Conservation (phyloP, 2,329 filamentous ascomycete species). For the Phialophora tarda region DNA sequence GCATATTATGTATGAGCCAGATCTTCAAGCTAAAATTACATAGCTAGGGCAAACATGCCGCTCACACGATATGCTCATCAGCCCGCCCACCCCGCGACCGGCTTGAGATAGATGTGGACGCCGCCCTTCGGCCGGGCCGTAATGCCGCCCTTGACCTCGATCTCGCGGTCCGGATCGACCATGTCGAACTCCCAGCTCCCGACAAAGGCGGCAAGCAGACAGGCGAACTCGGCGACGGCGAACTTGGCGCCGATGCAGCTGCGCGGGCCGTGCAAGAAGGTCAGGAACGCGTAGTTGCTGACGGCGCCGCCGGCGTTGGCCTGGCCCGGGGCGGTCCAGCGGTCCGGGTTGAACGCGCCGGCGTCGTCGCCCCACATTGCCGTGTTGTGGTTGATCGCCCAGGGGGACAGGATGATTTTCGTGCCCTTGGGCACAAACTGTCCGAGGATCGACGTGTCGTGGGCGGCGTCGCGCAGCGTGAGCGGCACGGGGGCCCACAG, state of each 20-base stretch:
- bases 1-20: neutral
- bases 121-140: constrained; percentile 76
- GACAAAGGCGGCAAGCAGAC: constrained; percentile 75
- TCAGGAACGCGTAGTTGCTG: constrained; percentile 74
- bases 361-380: constrained; percentile 79
- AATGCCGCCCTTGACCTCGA: constrained; percentile 71
- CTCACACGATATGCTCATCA: neutral
- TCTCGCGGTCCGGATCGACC: constrained; percentile 65
- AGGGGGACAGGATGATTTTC: constrained; percentile 66
- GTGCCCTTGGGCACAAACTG: constrained; percentile 73
- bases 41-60: too few relatives aligned
- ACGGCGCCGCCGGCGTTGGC: constrained; percentile 69
- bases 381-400: constrained; percentile 72
- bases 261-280: constrained; percentile 71
- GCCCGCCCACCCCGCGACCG: constrained; percentile 68
- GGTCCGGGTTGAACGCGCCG: constrained; percentile 75
- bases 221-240: constrained; percentile 83
- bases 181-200: constrained; percentile 73
- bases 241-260: constrained; percentile 43
- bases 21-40: neutral
- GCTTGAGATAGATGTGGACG: constrained; percentile 69
- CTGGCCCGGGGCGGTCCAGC: constrained; percentile 65
- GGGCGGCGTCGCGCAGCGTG: constrained; percentile 69
- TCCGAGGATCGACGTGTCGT: constrained; percentile 69
- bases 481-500: constrained; percentile 73